Evolutionary conservation across 352 stramenopile genomes (phyloP).

Genomic region (Phytophthora foliorum): DNA sequence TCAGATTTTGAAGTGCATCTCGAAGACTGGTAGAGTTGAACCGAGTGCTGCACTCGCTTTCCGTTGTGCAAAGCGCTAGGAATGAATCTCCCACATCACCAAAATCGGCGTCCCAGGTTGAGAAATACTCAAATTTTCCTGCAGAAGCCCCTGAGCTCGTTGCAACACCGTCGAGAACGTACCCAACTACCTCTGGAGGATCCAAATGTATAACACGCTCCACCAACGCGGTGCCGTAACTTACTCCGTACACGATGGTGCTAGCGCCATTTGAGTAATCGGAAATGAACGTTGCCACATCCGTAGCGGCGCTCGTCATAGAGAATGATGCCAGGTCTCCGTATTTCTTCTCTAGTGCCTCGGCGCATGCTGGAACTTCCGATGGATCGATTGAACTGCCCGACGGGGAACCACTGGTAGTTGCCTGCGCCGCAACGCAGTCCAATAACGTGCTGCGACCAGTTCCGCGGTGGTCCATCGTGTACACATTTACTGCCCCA

Average conservation of each 20-base stretch:
- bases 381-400: conserved; percentile 31
- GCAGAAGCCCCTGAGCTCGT: conserved; percentile 42
- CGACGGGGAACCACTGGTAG: conserved; percentile 43
- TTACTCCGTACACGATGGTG: conserved; percentile 55
- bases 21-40: conserved; percentile 32
- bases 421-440: conserved; percentile 50
- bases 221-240: conserved; percentile 58
- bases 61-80: conserved; percentile 30
- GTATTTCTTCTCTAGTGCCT: conserved; percentile 52
- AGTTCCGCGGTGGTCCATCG: conserved; percentile 64
- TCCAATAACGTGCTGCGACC: conserved; percentile 52
- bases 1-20: conserved; percentile 29
- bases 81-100: conserved; percentile 48
- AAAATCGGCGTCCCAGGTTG: conserved; percentile 52
- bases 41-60: conserved; percentile 27
- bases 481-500: conserved; percentile 61
- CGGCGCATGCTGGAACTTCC: conserved; percentile 47
- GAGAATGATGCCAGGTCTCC: conserved; percentile 58
- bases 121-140: conserved; percentile 45
- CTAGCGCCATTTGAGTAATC: conserved; percentile 28
- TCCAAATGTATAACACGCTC: conserved; percentile 63
- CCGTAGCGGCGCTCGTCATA: conserved; percentile 51
- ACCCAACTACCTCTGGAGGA: conserved; percentile 49
- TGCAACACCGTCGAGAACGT: conserved; percentile 56
- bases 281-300: conserved; percentile 48